A percentile compares a stretch with the other conserved stretches of the same genome.
Evolutionary conservation across 176 grass and related monocot species (phyloP).

Genomic region (Oryza glaberrima): DNA sequence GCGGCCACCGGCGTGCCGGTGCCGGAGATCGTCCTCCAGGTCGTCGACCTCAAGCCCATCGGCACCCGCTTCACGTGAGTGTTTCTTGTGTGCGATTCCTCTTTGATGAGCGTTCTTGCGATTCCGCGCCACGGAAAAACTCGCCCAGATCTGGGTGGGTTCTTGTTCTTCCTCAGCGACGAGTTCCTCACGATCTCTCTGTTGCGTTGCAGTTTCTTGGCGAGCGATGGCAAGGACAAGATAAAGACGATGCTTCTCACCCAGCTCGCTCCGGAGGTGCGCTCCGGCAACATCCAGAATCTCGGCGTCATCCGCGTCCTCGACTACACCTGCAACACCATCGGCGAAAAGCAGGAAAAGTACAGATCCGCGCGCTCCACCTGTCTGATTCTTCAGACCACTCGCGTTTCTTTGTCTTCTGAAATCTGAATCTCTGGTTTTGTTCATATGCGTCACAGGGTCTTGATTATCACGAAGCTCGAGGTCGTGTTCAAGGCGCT

Average conservation of each 20-base stretch:
- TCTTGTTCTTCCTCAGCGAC: background rate
- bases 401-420: background rate
- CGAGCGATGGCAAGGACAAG: slow-evolving; percentile 81
- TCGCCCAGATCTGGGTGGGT: slow-evolving; percentile 17
- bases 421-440: background rate
- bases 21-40: slow-evolving; percentile 76
- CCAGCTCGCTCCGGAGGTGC: slow-evolving; percentile 62
- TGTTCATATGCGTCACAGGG: slow-evolving; percentile 41
- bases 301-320: slow-evolving; percentile 78
- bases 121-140: no score
- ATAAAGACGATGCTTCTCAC: slow-evolving; percentile 85
- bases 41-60: slow-evolving; percentile 88
- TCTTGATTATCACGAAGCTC: slow-evolving; percentile 81
- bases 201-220: slow-evolving; percentile 64
- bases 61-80: slow-evolving; percentile 80
- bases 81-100: background rate
- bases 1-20: slow-evolving; percentile 43
- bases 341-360: slow-evolving; percentile 56
- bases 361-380: background rate
- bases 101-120: background rate
- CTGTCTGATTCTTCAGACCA: background rate
- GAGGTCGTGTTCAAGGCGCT: slow-evolving; percentile 64
- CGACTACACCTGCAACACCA: slow-evolving; percentile 76
- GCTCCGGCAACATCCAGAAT: slow-evolving; percentile 80
- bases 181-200: background rate